Conservation (phyloP, 2,329 filamentous ascomycete species). For the Colletotrichum sp. region DNA sequence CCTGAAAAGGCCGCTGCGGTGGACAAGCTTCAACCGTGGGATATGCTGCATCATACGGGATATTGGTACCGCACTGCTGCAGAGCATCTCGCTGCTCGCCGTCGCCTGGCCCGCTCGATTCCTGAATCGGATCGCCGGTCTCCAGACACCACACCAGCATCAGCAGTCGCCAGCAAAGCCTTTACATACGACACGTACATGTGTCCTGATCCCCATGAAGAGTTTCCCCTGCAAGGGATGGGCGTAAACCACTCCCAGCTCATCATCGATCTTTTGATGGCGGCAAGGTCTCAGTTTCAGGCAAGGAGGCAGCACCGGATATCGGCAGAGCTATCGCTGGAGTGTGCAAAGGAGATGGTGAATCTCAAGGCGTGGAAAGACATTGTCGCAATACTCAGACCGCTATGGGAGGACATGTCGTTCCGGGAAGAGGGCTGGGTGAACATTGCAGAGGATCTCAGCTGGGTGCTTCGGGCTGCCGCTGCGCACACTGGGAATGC, state of each 20-base stretch:
- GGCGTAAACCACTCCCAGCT: conserved; percentile 62
- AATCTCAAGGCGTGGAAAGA: conserved; percentile 56
- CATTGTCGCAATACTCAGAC: conserved; percentile 57
- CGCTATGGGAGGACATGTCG: conserved; percentile 61
- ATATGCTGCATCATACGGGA: conserved; percentile 68
- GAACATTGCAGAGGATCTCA: conserved; percentile 62
- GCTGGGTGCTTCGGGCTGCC: conserved; percentile 65
- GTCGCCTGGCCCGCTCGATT: conserved; percentile 59
- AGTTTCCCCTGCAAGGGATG: conserved; percentile 55
- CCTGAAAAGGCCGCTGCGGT: conserved; percentile 64
- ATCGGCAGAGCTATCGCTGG: conserved; percentile 61
- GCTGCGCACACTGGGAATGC: conserved; percentile 57
- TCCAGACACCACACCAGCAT: conserved; percentile 52
- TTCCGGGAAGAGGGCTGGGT: conserved; percentile 67
- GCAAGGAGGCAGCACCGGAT: conserved; percentile 57
- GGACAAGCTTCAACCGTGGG: conserved; percentile 67
- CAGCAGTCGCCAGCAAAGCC: conserved; percentile 52
- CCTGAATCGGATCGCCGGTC: conserved; percentile 63
- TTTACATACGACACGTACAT: conserved; percentile 71
- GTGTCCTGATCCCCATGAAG: conserved; percentile 67
- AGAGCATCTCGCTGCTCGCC: conserved; percentile 59
- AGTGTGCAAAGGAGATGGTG: conserved; percentile 62
- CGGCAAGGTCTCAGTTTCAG: conserved; percentile 59
- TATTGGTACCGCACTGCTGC: conserved; percentile 71
- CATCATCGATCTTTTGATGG: conserved; percentile 57